These are phyloP conservation scores for Truncatella angustata DNA, from an alignment of 2,329 filamentous ascomycete genomes.

Conservation along the genomic window DNA sequence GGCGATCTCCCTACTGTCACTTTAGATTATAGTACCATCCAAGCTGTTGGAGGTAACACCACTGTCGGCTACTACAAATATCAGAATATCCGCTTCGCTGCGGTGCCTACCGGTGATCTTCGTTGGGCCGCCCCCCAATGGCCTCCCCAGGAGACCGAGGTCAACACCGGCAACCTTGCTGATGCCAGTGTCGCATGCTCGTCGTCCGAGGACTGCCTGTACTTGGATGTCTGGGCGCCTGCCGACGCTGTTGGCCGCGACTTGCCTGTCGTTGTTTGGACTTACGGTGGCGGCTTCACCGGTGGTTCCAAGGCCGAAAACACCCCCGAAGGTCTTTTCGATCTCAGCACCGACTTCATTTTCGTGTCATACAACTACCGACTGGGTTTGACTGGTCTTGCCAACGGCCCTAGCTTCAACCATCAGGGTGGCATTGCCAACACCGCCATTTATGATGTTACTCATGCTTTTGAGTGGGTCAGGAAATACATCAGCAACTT, in stretches of 20 bases:
- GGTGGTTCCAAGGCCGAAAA: conserved; percentile 18
- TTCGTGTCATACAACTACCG: conserved; percentile 34
- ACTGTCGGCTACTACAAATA: conserved; percentile 32
- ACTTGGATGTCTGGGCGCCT: conserved; percentile 6
- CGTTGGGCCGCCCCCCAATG: conserved; percentile 32
- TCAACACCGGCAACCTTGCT: conserved; percentile 32
- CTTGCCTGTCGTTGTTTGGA: conserved; percentile 4
- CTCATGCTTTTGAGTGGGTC: conserved; percentile 6
- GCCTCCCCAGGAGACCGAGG: conserved; percentile 28
- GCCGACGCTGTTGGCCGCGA: neutral
- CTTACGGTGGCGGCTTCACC: conserved; percentile 7
- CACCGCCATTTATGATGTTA: conserved; percentile 7
- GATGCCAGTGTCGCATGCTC: conserved; percentile 29
- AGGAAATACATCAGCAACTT: conserved; percentile 7
- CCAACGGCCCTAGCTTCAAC: conserved; percentile 23
- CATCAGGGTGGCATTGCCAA: conserved; percentile 24
- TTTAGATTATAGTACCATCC: conserved; percentile 26
- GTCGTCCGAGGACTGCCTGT: conserved; percentile 1
- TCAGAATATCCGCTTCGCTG: conserved; percentile 34
- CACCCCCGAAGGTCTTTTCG: conserved; percentile 32
- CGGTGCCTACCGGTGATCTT: conserved; percentile 29
- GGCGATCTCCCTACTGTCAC: conserved; percentile 18
- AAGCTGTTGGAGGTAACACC: conserved; percentile 17
- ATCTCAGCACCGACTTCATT: conserved; percentile 28
- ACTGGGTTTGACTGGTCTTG: conserved; percentile 29